phyloP scores from a whole-genome alignment of 306 rosid genomes.

The Albizia julibrissin region DNA sequence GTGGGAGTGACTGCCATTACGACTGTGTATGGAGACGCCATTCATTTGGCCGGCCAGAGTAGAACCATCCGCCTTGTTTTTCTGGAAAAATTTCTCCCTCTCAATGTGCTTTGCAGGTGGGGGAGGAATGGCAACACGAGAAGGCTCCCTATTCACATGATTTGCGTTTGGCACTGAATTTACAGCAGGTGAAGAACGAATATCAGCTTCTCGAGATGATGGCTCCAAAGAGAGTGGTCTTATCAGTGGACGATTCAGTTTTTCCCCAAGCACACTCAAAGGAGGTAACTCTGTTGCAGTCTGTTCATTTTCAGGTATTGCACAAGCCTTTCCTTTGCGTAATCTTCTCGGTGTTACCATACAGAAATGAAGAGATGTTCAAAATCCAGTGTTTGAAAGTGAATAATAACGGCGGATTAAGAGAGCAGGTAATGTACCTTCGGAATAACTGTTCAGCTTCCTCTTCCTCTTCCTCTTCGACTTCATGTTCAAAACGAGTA shows the following conservation, averaged over 20 bases:
- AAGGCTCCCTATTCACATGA: slow-evolving; percentile 20
- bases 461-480: slow-evolving; percentile 66
- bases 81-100: slow-evolving; percentile 85
- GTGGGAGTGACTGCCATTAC: slow-evolving; percentile 77
- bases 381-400: slow-evolving; percentile 18
- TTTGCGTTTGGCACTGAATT: slow-evolving; percentile 38
- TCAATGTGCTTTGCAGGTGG: slow-evolving; percentile 89
- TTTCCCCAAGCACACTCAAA: slow-evolving; percentile 68
- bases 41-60: slow-evolving; percentile 65
- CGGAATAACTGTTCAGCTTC: slow-evolving; percentile 81
- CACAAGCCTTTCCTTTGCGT: slow-evolving; percentile 93
- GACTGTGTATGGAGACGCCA: slow-evolving; percentile 79
- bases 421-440: slow-evolving; percentile 47
- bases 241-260: slow-evolving; percentile 78
- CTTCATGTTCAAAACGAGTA: slow-evolving; percentile 43
- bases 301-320: slow-evolving; percentile 71
- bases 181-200: slow-evolving; percentile 37
- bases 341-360: slow-evolving; percentile 49
- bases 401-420: slow-evolving; percentile 5
- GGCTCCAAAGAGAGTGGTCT: slow-evolving; percentile 61
- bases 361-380: slow-evolving; percentile 13
- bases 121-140: slow-evolving; percentile 69
- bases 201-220: slow-evolving; percentile 35
- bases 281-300: slow-evolving; percentile 47
- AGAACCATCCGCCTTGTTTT: slow-evolving; percentile 60